Base-by-base conservation (phyloP, 2,329 filamentous ascomycete genomes). In the Talaromyces marneffei region DNA sequence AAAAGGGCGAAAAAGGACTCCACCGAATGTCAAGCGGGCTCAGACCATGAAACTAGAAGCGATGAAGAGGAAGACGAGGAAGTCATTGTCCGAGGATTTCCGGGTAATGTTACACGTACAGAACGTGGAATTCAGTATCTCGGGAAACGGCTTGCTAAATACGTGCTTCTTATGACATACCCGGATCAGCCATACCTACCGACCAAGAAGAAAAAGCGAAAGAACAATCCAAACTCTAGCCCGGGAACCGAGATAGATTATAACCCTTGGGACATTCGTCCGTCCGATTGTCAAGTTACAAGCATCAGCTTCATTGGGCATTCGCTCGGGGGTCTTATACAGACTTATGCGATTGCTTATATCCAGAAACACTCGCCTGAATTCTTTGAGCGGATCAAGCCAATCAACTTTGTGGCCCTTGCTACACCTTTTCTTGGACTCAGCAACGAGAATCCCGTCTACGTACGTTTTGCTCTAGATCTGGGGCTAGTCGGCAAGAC, bases 111-210 rank as follows among this genome's bases (percentile, higher is more conserved):
- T 7, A 91, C 91, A 35, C 88, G 89, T 61, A 99, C 94, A 2
- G 94, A 99, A 76, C 87, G 88, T 65, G 94, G 94, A 16, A 97
- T 99, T 70, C 96, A 97, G 74, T 99, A 96, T 74, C 84, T 99
- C 4, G 94, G 94, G 20, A 97, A 97, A 74, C 85, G 94, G 56
- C 83, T 99, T 27, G 94, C 94, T 20, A 92, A 92, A 78, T 96
- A 93, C 72, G 85, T 97, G 31, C 81, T 99, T 46, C 84, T 88
- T 57, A 87, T 96, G 78, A 96, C 93, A 31, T 96, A 96, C 71
- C 94, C 94, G 0, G 92, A 97, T 70, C 92, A 97, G 69, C 92
- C 93, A 4, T 96, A 88, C 69, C 80, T 92, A 1, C 92, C 93
- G 0, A 72, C 81, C 46, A 78, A 83, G 59, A 78, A 83, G 59